These are phyloP conservation scores for Beta macrorhiza DNA, from an alignment of 179 eudicot species.

Conservation along the genomic window DNA sequence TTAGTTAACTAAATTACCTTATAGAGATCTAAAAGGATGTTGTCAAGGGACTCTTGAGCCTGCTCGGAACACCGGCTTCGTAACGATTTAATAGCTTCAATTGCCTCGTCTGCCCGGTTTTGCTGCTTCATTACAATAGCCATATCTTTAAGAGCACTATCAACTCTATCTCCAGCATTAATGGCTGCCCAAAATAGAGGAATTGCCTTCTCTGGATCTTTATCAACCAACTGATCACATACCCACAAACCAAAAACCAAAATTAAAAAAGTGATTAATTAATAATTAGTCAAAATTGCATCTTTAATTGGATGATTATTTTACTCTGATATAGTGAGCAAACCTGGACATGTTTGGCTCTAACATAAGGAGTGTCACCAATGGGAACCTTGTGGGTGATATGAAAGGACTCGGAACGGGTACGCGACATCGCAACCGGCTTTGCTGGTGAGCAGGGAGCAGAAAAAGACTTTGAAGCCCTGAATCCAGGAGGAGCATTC, in stretches of 20 bases:
- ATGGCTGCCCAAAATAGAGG: constrained; percentile 96
- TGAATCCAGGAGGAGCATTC: constrained; percentile 78
- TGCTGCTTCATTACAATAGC: constrained; percentile 97
- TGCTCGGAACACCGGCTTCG: constrained; percentile 82
- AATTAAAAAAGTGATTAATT: background rate
- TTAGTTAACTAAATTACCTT: constrained; percentile 42
- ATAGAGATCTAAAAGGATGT: constrained; percentile 82
- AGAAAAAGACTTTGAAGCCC: constrained; percentile 75
- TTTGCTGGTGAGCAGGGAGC: constrained; percentile 97
- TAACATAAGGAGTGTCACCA: constrained; percentile 85
- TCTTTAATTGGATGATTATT: no score
- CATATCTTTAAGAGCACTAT: constrained; percentile 94
- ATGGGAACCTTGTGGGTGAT: constrained; percentile 80
- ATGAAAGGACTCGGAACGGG: constrained; percentile 82
- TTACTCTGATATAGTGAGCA: background rate
- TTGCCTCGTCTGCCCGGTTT: constrained; percentile 82
- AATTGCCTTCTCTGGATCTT: constrained; percentile 91
- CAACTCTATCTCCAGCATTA: constrained; percentile 91
- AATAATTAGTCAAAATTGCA: no score
- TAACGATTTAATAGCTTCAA: constrained; percentile 84
- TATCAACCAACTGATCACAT: constrained; percentile 66
- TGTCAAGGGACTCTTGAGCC: constrained; percentile 92
- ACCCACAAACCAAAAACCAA: background rate
- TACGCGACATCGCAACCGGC: constrained; percentile 62
- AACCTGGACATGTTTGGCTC: constrained; percentile 94